Evolutionary conservation across 345 rosid genomes (phyloP), one percentile per base, ranked within the genome.

Genomic region (Noccaea caerulescens): DNA sequence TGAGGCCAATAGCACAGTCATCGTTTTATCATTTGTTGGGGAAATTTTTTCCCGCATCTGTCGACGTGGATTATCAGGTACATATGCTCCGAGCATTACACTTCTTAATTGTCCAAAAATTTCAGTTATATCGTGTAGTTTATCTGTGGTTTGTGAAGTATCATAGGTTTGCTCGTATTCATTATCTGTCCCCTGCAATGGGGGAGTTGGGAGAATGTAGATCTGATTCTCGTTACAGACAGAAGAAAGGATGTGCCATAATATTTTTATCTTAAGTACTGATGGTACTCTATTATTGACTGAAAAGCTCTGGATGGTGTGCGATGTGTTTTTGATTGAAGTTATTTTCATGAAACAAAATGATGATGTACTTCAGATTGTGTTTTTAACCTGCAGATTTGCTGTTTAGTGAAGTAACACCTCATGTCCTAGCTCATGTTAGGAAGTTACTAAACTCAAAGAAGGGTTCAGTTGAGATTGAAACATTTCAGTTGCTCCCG

Each of bases 61-160:
- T 79, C 85, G 97, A 59, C 97, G 99, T 23, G 99, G 99, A 58
- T 86, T 86, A 80, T 79, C 96, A 84, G 99, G 99, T 94, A 79
- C 36, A 71, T 61, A 55, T 63, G 14, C 76, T 52, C 58, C 8
- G 27, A 66, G 60, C 36, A 36, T 45, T 46, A 37, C 52, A 53
- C 65, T 68, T 61, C 30, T 61, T 55, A 37, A 37, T 10, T 27
- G 43, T 75, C 47, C 41, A 51, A 60, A 25, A 49, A 23, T 4
- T 65, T 41, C 30, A 30, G 38, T 10, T 58, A 23, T 32, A 33
- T 41, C 8, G 33, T 57, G 4, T 70, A 20, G 68, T 72, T 45
- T 58, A 58, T 73, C 54, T 34, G 41, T 34, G 52, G 5, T 46
- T 42, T 67, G 11, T 58, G 4, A 74, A 20, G 2, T 43, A 74